Conservation (phyloP, 106 monocot species). For the Dioscorea zingiberensis region DNA sequence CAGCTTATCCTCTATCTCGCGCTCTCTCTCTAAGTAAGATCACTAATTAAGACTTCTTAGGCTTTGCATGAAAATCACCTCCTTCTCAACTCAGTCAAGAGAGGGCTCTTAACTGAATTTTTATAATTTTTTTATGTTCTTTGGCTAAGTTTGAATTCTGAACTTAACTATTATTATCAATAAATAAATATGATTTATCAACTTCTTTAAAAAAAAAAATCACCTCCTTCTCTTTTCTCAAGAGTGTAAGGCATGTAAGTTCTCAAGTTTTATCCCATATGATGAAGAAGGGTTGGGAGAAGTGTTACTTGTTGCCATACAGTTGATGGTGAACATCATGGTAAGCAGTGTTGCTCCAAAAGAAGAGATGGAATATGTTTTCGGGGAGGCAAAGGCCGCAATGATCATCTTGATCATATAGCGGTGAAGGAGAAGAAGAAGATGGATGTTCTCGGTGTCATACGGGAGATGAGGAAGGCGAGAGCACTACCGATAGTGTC, state of each 20-base stretch:
- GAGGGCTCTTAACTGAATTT: no score
- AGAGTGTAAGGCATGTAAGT: slow-evolving; percentile 14
- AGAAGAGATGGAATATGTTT: slow-evolving; percentile 1
- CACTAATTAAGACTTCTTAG: not conserved
- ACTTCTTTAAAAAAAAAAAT: no score
- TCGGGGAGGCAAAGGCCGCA: not conserved
- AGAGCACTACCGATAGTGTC: slow-evolving; percentile 1
- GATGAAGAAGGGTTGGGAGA: slow-evolving; percentile 3
- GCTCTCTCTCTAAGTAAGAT: no score
- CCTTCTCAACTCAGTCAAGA: no score
- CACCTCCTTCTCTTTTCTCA: not conserved
- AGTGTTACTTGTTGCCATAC: slow-evolving; percentile 11
- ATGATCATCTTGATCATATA: not conserved
- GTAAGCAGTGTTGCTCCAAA: slow-evolving; percentile 3
- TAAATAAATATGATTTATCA: no score
- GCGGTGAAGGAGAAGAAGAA: slow-evolving; percentile 1
- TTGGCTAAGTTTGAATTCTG: no score
- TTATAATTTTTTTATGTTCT: no score
- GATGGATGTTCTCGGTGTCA: not conserved
- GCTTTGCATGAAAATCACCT: not conserved
- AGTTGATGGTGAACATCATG: slow-evolving; percentile 3
- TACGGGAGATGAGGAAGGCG: not conserved
- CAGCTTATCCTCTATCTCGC: no score
- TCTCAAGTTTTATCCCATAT: slow-evolving; percentile 8
- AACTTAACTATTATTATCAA: no score